Conservation (phyloP, 495 filamentous ascomycete species). For the Aspergillus coremiiformis region DNA sequence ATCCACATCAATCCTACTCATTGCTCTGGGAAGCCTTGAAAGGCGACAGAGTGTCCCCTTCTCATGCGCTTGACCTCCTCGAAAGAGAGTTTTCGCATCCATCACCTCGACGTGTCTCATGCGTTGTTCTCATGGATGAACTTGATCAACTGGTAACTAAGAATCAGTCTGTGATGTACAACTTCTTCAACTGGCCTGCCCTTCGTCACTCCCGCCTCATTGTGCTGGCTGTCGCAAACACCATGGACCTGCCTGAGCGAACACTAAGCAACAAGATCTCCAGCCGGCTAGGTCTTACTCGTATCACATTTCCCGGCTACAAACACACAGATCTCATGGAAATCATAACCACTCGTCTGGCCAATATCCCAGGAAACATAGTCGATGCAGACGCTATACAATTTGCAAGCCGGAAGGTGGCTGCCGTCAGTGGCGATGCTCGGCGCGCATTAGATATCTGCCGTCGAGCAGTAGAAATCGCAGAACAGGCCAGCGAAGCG, state of each 20-base stretch:
- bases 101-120: conserved; percentile 82
- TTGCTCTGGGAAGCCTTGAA: conserved; percentile 94
- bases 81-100: conserved; percentile 89
- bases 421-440: conserved; percentile 91
- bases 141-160: conserved; percentile 96
- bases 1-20: conserved; percentile 93
- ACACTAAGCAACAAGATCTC: conserved; percentile 98
- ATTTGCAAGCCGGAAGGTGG: conserved; percentile 94
- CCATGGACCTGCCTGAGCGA: conserved; percentile 96
- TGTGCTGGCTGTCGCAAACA: conserved; percentile 96
- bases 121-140: conserved; percentile 98
- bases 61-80: conserved; percentile 83
- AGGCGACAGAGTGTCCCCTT: conserved; percentile 83
- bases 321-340: conserved; percentile 97
- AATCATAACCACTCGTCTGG: conserved; percentile 85
- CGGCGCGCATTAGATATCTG: conserved; percentile 92
- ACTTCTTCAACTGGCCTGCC: conserved; percentile 99
- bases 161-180: conserved; percentile 99
- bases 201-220: conserved; percentile 85
- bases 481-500: conserved; percentile 60
- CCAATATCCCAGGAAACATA: conserved; percentile 78
- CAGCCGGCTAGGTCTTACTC: conserved; percentile 76
- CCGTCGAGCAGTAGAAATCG: conserved; percentile 88
- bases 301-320: conserved; percentile 96
- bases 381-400: conserved; percentile 92